Evolutionary conservation across 176 grass and related monocot species (phyloP), one percentile per base, ranked within the genome.

Genomic region (sorghum (Sorghum bicolor)): DNA sequence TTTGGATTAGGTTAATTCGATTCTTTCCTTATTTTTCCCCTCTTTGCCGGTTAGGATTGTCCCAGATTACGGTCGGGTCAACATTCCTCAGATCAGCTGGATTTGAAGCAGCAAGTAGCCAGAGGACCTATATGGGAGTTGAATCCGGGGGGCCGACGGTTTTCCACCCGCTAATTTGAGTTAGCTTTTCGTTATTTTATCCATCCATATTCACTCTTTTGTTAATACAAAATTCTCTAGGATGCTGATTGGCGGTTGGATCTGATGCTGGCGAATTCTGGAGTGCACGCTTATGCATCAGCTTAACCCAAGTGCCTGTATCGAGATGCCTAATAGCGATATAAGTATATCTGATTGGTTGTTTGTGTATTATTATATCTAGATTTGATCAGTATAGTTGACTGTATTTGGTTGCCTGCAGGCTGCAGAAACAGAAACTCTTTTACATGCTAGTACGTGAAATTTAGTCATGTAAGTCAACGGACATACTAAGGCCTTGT

Each of bases 41-140:
- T 30, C 6, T 30, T 31, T 6, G 66, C 39, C 75, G 36, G 68
- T 61, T 45, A 8, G 31, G 37, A 83, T 71, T 29, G 37, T 22
- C 30, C 64, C 10, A 62, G 67, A 33, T 39, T 25, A 16, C 50
- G 53, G 53, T 55, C 30, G 6, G 83, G 66, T 71, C 75, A 58
- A 78, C 74, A 25, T 68, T 65, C 22, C 25, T 40, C 39, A 9
- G 2, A 41, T 64, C 11, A 39, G n/a, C 8, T 39, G 37, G 55
- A 72, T 73, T 83, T 64, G 10, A 61, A 82, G 72, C 5, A n/a
- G n/a, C 63, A 58, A 78, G 81, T 37, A 50, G 52, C 45, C 67
- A 20, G 30, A 34, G 34, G 14, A 29, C 43, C 44, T 15, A 13
- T n/a, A 44, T 73, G 75, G 44, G 74, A 28, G 17, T 32, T 48